Evolutionary conservation across 805 yeast species (phyloP).

Genomic region (Kluyveromyces siamensis): DNA sequence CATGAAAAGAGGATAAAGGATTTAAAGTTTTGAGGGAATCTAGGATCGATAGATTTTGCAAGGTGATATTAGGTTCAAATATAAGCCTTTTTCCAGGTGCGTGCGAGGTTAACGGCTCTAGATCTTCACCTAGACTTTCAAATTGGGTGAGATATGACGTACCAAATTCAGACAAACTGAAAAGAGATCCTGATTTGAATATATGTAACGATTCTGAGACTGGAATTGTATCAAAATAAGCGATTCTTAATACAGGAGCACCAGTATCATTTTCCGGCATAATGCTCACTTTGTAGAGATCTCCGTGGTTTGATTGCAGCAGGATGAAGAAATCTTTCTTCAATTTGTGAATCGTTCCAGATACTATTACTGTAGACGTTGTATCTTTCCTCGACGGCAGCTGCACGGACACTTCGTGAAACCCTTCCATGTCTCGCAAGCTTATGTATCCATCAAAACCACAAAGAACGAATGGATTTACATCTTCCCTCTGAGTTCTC

Average conservation of each 20-base stretch:
- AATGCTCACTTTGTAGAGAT: constrained; percentile 57
- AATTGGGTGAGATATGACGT: constrained; percentile 71
- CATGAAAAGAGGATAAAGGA: constrained; percentile 41
- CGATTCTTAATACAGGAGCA: constrained; percentile 37
- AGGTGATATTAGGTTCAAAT: constrained; percentile 27
- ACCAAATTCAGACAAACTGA: constrained; percentile 53
- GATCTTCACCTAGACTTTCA: constrained; percentile 56
- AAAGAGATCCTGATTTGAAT: constrained; percentile 67
- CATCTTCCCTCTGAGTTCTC: constrained; percentile 52
- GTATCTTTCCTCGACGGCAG: constrained; percentile 43
- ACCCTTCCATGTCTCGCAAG: constrained; percentile 38
- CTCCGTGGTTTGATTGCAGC: constrained; percentile 66
- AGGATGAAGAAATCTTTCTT: constrained; percentile 56
- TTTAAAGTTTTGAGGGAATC: constrained; percentile 37
- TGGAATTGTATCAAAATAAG: constrained; percentile 74
- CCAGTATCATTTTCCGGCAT: constrained; percentile 32
- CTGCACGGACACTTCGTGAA: constrained; percentile 34
- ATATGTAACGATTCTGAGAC: constrained; percentile 46
- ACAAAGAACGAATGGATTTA: constrained; percentile 35
- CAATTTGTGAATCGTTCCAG: constrained; percentile 58
- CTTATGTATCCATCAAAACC: constrained; percentile 49
- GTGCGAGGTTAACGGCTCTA: constrained; percentile 19
- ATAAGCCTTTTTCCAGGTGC: constrained; percentile 24
- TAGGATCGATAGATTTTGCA: constrained; percentile 52
- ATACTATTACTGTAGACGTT: constrained; percentile 32